phyloP scores from a whole-genome alignment of 2,329 filamentous ascomycete genomes.

The Pseudogymnoascus sp. region DNA sequence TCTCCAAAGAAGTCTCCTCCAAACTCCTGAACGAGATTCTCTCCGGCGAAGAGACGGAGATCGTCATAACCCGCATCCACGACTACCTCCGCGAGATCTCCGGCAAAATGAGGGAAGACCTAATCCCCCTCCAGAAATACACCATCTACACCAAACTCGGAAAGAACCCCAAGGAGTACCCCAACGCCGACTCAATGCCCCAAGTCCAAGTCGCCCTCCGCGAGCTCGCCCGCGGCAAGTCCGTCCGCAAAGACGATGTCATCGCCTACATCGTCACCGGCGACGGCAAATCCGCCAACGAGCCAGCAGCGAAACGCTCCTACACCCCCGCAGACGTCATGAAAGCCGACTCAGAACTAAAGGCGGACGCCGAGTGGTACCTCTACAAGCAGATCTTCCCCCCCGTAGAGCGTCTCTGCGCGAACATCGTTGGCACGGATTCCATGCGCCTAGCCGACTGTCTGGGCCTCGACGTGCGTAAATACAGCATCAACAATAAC shows the following conservation, averaged over 20 bases:
- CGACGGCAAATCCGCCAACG: constrained; percentile 53
- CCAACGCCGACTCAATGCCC: constrained; percentile 90
- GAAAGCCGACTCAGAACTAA: constrained; percentile 66
- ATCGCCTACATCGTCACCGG: constrained; percentile 92
- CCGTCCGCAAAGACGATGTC: constrained; percentile 86
- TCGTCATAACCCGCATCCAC: constrained; percentile 82
- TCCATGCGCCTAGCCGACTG: constrained; percentile 85
- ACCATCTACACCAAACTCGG: constrained; percentile 97
- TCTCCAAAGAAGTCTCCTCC: constrained; percentile 91
- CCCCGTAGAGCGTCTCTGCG: constrained; percentile 93
- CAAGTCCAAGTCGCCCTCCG: constrained; percentile 92
- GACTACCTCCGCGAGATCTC: constrained; percentile 85
- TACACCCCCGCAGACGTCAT: constrained; percentile 79
- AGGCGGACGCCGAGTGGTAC: constrained; percentile 95
- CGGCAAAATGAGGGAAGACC: constrained; percentile 74
- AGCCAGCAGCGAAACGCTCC: constrained; percentile 78
- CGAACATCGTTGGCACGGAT: constrained; percentile 89
- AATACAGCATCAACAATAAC: constrained; percentile 67
- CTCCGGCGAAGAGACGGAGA: constrained; percentile 85
- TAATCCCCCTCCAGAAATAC: constrained; percentile 75
- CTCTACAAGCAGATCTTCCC: constrained; percentile 97
- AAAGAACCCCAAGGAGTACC: constrained; percentile 88
- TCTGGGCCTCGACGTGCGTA: constrained; percentile 80
- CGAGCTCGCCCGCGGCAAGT: constrained; percentile 79
- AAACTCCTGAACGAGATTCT: constrained; percentile 89